Evolutionary conservation across 1,284 basidiomycete species (phyloP), one percentile per base, ranked within the genome.

Genomic region (Trichosporon coremiiforme): DNA sequence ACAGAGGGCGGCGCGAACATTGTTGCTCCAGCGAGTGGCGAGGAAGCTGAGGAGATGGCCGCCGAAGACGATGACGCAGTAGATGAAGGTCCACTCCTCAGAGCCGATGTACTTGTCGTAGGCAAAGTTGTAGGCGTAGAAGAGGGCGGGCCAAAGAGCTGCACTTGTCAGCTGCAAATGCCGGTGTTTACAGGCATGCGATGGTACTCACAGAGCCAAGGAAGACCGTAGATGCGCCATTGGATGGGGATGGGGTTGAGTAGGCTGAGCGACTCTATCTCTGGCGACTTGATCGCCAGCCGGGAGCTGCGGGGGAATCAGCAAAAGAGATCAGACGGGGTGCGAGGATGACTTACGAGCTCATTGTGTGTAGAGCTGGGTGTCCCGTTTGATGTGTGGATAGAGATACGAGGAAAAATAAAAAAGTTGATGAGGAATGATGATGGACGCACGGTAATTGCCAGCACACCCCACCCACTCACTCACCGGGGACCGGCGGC

Each of bases 1-100:
- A 15, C 92, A 94, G 72, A 96, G 87, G 86, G 87, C 88, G 36
- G 93, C 91, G 73, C 89, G 88, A 64, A 93, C 90, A 45, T 86
- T 88, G 22, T 92, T 88, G 80, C 89, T 95, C 96, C 96, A 99
- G 74, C 89, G 89, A 0, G 96, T 99, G 55, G 91, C 86, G 65
- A 99, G 86, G 85, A 95, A 99, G 79, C 91, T 94, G 68, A 99
- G 87, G 0, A 94, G 94, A 83, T 99, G 97, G 2, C 90, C 89
- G 15, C 89, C 90, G 45, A 93, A 90, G 9, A 99, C 88, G 10
- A 89, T 85, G 20, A 96, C 91, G 75, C 92, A 95, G 66, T 91
- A 93, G 64, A 99, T 87, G 79, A 99, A 99, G 0, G 96, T 95
- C 92, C 93, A 96, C 81, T 95, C 93, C 82, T 97, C 95, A 75